These are phyloP conservation scores for Pyricularia sp. DNA, from an alignment of 2,329 filamentous ascomycete species.

Conservation along the genomic window DNA sequence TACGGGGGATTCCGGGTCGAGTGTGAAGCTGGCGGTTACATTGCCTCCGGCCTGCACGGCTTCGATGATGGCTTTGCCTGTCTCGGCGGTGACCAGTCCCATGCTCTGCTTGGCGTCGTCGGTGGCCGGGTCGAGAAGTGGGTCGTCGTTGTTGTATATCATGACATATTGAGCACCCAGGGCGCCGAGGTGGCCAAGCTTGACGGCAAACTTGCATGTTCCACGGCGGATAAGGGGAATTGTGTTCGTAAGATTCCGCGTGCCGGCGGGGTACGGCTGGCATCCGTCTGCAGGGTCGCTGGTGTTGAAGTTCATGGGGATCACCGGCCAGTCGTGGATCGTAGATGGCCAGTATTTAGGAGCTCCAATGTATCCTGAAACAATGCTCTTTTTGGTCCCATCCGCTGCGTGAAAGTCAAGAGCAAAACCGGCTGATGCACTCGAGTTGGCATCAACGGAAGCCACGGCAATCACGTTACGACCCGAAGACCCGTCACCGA, in stretches of 20 bases:
- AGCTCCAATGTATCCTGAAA: not conserved
- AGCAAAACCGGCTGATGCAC: conserved; percentile 10
- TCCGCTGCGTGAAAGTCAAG: conserved; percentile 6
- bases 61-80: conserved; percentile 20
- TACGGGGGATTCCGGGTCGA: conserved; percentile 5
- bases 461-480: conserved; percentile 33
- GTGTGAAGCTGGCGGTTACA: conserved; percentile 18
- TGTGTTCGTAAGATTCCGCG: conserved; percentile 27
- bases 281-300: conserved; percentile 24
- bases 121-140: not conserved
- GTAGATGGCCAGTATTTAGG: conserved; percentile 7
- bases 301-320: conserved; percentile 15
- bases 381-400: conserved; percentile 3
- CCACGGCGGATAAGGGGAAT: conserved; percentile 31
- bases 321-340: conserved; percentile 12
- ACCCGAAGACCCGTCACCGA: conserved; percentile 19
- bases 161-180: conserved; percentile 21
- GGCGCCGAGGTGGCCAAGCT: conserved; percentile 20
- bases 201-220: conserved; percentile 9
- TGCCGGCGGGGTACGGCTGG: conserved; percentile 23
- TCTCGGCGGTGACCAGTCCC: conserved; percentile 4
- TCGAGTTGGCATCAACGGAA: conserved; percentile 22
- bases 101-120: not conserved
- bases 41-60: conserved; percentile 18
- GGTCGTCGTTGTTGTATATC: conserved; percentile 16